Percentiles rank a stretch among this genome's conserved stretches.
phyloP scores from a whole-genome alignment of 345 rosid species.

The Lepidium sativum region DNA sequence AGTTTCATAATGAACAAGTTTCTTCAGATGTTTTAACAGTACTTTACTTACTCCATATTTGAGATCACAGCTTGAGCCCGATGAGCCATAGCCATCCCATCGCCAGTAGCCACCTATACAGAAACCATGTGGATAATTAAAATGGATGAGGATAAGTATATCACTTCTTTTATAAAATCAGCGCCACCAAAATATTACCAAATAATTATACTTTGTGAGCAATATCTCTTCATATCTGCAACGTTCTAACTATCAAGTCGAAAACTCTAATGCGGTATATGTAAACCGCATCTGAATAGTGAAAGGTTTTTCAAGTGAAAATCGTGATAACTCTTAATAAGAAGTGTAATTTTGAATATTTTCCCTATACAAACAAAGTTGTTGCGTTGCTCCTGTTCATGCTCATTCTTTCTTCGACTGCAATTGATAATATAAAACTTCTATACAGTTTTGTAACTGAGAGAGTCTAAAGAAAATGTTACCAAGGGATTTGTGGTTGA shows the following conservation, averaged over 20 bases:
- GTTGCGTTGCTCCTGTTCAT: not conserved
- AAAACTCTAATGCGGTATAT: not conserved
- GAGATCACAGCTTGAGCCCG: conserved; percentile 94
- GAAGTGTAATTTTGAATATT: not conserved
- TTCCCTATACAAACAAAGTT: not conserved
- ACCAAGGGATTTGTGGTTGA: conserved; percentile 92
- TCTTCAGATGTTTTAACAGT: not conserved
- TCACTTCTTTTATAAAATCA: not conserved
- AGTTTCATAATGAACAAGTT: not conserved
- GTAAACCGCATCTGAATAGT: not conserved
- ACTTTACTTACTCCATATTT: conserved; percentile 84
- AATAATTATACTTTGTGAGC: not conserved
- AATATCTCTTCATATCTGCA: not conserved
- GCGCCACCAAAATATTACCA: not conserved
- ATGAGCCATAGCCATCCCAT: conserved; percentile 97
- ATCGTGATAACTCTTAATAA: not conserved
- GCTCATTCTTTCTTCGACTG: not conserved
- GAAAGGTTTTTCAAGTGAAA: not conserved
- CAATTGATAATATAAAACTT: not conserved
- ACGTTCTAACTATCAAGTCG: not conserved
- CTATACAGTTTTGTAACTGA: not conserved
- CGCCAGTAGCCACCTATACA: conserved; percentile 90
- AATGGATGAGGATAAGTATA: not conserved
- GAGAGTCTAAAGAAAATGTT: conserved; percentile 17
- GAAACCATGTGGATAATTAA: not conserved